Base-by-base conservation (phyloP, 1,284 basidiomycete genomes). In the Irpex sp. region DNA sequence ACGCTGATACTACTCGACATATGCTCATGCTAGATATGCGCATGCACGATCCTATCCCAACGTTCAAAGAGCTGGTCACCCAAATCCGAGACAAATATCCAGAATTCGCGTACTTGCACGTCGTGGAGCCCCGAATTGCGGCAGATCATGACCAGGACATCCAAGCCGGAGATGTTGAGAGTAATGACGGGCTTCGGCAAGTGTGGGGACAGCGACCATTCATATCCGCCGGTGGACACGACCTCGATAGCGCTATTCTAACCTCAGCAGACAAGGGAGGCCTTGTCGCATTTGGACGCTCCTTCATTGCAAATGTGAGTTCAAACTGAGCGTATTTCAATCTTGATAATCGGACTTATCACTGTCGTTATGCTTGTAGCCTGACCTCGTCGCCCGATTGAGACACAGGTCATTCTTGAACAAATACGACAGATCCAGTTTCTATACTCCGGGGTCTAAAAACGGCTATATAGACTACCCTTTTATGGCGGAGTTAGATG, bases 31-130 rank as follows among this genome's bases (percentile, higher is more conserved):
- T 56, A 77, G 77, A 72, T 31, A 81, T 82, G 81, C 69, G 75
- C 38, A 79, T 81, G 78, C 65, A 72, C 7, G 26, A 26, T 26
- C 26, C 26, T 26, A 26, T 26, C 26, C 26, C 26, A 26, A 26
- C 26, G 26, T 26, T 26, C 26, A 26, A 26, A 26, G 26, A 26
- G 26, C 26, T 26, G 26, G 26, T 76, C 0, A 66, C 69, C 2
- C 68, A 76, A n/a, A 68, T 84, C 31, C 73, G 72, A 59, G 59
- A 76, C 54, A 68, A 72, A 5, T 76, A 77, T 67, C 81, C 83
- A 15, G 68, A 78, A 31, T 72, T 89, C 8, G 84, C 84, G 0
- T 89, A 87, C 69, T 66, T 89, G 17, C 84, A 85, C 71, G 72
- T 78, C 40, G 73, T 81, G 47, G 80, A 83, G 68, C 74, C 77